Base-by-base conservation (phyloP, 169 alveolate species). In the Toxoplasma gondii region DNA sequence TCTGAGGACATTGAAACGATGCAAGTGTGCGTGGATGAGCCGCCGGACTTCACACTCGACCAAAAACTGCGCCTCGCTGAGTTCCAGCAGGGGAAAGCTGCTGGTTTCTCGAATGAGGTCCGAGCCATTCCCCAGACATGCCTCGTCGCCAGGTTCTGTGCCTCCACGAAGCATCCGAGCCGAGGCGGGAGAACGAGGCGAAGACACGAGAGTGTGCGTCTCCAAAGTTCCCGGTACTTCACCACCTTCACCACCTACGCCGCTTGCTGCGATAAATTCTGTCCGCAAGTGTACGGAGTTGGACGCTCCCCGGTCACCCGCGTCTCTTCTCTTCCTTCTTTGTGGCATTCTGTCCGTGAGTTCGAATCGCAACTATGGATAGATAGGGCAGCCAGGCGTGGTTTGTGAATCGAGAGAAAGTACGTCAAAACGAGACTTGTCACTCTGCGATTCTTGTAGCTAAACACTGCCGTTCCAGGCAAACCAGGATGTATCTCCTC, bases 41-140 rank as follows among this genome's bases (percentile, higher is more conserved):
- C 90, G 54, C 44, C 90, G 90, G 41, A 82, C 67, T 39, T 82
- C 90, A 24, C 90, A 29, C 16, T 82, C 90, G 54, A 82, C 67
- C 27, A 82, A 5, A 22, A 9, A 17, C 67, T 41, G 90, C 7
- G 90, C 90, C 39, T 82, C 90, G n/a, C 31, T 16, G 38, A 82
- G 90, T 67, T 82, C 90, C 19, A 82, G 2, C 90, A 82, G 38
- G 17, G 39, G 69, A 24, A 82, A 82, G 39, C 69, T 9, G 64
- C 90, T 82, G 10, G 4, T 67, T 67, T 82, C 90, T 43, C 90
- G 90, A 31, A 74, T 19, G 39, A 74, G 45, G 27, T 7, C 24
- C 1, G 5, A 17, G 19, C 39, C 43, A 22, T 22, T 74, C 44
- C 5, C n/a, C 84, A 34, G 22, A 17, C 44, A 0, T 44, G 43